phyloP scores from a whole-genome alignment of 306 rosid genomes.

The Glycine tomentella region DNA sequence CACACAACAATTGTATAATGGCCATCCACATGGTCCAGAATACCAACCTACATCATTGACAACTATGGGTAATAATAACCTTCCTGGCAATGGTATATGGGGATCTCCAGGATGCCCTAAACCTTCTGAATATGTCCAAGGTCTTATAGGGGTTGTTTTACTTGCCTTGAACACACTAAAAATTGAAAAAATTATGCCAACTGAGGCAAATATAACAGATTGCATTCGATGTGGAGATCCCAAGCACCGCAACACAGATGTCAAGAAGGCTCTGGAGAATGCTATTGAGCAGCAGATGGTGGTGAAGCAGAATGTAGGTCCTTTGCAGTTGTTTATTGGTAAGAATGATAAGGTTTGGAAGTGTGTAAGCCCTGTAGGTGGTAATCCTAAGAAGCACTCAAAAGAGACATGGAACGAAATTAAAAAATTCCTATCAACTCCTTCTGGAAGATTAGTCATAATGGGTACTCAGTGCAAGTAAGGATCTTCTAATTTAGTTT shows the following conservation, averaged over 20 bases:
- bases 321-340: slow-evolving; percentile 72
- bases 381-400: slow-evolving; percentile 62
- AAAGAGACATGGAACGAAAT: slow-evolving; percentile 71
- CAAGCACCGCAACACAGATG: slow-evolving; percentile 77
- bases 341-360: slow-evolving; percentile 82
- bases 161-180: slow-evolving; percentile 79
- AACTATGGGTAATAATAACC: slow-evolving; percentile 46
- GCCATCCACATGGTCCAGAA: slow-evolving; percentile 60
- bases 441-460: slow-evolving; percentile 73
- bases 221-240: slow-evolving; percentile 87
- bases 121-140: slow-evolving; percentile 82
- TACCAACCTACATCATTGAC: slow-evolving; percentile 49
- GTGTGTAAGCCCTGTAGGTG: slow-evolving; percentile 70
- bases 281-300: slow-evolving; percentile 85
- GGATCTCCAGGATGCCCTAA: slow-evolving; percentile 74
- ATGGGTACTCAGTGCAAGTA: slow-evolving; percentile 82
- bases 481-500: slow-evolving; percentile 32
- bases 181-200: slow-evolving; percentile 79
- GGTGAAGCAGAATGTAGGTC: slow-evolving; percentile 76
- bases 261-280: slow-evolving; percentile 80
- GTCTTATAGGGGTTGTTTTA: slow-evolving; percentile 84
- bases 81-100: slow-evolving; percentile 66
- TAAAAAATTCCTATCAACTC: slow-evolving; percentile 62
- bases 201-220: slow-evolving; percentile 75
- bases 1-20: slow-evolving; percentile 55